Evolutionary conservation across 2,329 filamentous ascomycete species (phyloP).

Genomic region (Epichloe aotearoae): DNA sequence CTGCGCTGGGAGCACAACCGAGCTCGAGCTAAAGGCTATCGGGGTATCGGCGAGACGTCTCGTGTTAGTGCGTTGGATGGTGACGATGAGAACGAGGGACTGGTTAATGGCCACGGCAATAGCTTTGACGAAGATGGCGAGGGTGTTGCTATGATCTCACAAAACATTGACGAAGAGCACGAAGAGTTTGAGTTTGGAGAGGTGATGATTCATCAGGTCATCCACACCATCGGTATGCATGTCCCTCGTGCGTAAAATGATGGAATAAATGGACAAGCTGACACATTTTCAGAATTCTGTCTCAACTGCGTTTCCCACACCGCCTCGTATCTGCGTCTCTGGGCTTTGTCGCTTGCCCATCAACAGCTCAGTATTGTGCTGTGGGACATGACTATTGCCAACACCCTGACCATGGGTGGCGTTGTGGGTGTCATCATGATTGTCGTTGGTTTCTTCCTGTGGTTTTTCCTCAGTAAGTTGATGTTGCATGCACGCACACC

Average conservation of each 20-base stretch:
- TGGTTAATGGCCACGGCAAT: slow-evolving; percentile 43
- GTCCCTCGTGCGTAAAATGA: slow-evolving; percentile 14
- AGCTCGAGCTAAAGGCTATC: slow-evolving; percentile 77
- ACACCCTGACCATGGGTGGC: slow-evolving; percentile 55
- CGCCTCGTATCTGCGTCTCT: slow-evolving; percentile 94
- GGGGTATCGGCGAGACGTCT: slow-evolving; percentile 79
- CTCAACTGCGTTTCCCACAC: slow-evolving; percentile 98
- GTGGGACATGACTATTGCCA: slow-evolving; percentile 88
- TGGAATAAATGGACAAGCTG: slow-evolving; percentile 12
- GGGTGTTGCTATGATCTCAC: slow-evolving; percentile 75
- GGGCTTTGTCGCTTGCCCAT: slow-evolving; percentile 93
- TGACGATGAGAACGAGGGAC: slow-evolving; percentile 56
- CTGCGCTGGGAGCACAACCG: slow-evolving; percentile 88
- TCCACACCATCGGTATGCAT: slow-evolving; percentile 80
- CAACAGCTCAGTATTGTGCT: slow-evolving; percentile 94
- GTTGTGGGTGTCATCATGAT: slow-evolving; percentile 64
- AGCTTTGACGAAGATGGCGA: slow-evolving; percentile 56
- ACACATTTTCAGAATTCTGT: slow-evolving; percentile 64
- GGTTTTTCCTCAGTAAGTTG: slow-evolving; percentile 64
- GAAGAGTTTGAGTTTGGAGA: slow-evolving; percentile 97
- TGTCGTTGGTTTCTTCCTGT: slow-evolving; percentile 71
- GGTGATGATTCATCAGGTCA: slow-evolving; percentile 97
- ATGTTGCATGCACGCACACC: background rate
- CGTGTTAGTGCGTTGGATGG: slow-evolving; percentile 82
- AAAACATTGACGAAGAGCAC: slow-evolving; percentile 74